Percentiles rank a stretch among this genome's conserved stretches.
These are phyloP conservation scores for Fonsecaea pugnacius DNA, from an alignment of 2,329 filamentous ascomycete genomes.

Conservation along the genomic window DNA sequence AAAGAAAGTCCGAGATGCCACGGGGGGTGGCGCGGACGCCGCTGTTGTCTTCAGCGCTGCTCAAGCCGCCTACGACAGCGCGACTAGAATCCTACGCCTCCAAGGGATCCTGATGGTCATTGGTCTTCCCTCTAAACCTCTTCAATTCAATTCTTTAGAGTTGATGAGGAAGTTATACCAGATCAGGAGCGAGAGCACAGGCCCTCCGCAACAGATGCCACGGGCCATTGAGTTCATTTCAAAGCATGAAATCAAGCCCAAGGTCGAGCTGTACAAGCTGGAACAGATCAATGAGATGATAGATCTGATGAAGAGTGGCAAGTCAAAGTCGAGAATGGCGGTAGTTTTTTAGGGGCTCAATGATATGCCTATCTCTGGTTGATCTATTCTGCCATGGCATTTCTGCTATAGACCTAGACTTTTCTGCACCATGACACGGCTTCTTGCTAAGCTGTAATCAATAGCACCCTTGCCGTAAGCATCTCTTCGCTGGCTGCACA, in stretches of 20 bases:
- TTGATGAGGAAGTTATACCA: conserved; percentile 18
- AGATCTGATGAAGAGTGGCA: conserved; percentile 25
- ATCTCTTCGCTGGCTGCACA: neutral
- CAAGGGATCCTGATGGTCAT: conserved; percentile 17
- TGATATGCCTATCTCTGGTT: neutral
- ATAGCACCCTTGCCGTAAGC: neutral
- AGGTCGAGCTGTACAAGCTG: conserved; percentile 20
- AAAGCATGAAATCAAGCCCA: conserved; percentile 23
- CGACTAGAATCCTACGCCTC: conserved; percentile 22
- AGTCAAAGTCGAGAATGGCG: conserved; percentile 23
- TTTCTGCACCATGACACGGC: too few relatives aligned
- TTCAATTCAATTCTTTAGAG: conserved; percentile 15
- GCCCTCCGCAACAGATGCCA: conserved; percentile 19
- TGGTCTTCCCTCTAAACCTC: conserved; percentile 7
- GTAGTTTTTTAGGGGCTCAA: conserved; percentile 15
- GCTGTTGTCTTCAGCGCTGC: conserved; percentile 27
- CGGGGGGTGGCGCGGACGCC: conserved; percentile 18
- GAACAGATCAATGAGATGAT: conserved; percentile 28
- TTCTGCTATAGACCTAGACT: neutral
- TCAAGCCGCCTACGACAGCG: conserved; percentile 23
- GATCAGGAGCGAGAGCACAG: conserved; percentile 21
- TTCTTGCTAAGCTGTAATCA: neutral
- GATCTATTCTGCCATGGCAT: neutral
- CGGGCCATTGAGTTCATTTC: conserved; percentile 17
- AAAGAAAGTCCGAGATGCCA: conserved; percentile 9